Evolutionary conservation across 2,329 filamentous ascomycete genomes (phyloP), one percentile per base, ranked within the genome.

Genomic region (Xylaria sp.): DNA sequence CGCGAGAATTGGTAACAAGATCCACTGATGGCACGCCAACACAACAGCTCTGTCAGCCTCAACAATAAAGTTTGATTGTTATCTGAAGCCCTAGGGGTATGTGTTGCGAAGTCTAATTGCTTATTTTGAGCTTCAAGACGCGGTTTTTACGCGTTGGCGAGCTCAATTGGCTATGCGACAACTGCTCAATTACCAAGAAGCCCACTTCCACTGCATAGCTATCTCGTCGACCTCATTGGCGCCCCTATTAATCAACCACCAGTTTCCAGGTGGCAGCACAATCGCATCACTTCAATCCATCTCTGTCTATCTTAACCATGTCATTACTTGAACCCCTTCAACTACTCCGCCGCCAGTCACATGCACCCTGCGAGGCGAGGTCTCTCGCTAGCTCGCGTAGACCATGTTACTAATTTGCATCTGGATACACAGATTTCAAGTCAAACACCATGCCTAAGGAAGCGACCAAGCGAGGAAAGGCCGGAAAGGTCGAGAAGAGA

Each of bases 401-500:
- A 20, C 15, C 36, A 2, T 15, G 10, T 62, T 23, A 20, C 67
- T 71, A 41, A 71, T 48, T 41, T 33, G 36, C 18, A 54, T 28
- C 3, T 31, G 69, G 61, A 36, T 25, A 56, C 61, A 73, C 72
- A 81, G 78, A 76, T 76, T 69, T 68, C 64, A 18, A 62, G 8
- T 25, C 46, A 28, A 28, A 77, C 83, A 88, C 77, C 72, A 89
- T 89, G 87, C 86, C 87, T 76, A 89, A 89, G 83, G 86, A 85
- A 76, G 80, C 85, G 60, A 80, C 83, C 72, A 89, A 88, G 83
- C 84, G 84, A 73, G 85, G 83, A 75, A 80, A 79, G 76, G 72
- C 78, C 75, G 82, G 80, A 70, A 87, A 88, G 85, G 83, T 82
- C 68, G 83, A 84, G 79, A 88, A 86, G 85, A 83, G 83, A 79